phyloP scores from a whole-genome alignment of 148 eudicot species.

The Polygonum maritimum region DNA sequence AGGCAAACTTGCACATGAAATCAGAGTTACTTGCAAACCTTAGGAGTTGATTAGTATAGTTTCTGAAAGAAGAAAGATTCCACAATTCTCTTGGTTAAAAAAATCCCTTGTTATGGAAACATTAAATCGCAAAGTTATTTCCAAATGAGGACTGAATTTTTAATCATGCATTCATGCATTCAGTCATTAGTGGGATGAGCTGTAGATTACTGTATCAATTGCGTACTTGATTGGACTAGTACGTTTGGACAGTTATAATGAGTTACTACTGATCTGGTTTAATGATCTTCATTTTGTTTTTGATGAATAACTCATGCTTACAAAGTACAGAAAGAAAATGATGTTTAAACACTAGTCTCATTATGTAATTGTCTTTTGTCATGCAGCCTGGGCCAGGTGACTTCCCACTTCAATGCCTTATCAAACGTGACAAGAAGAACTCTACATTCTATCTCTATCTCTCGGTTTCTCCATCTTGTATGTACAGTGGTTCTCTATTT shows the following conservation, averaged over 20 bases:
- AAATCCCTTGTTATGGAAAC: not conserved
- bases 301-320: not conserved
- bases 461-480: conserved; percentile 63
- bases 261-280: not conserved
- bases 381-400: conserved; percentile 90
- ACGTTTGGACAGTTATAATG: not conserved
- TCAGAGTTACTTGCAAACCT: not conserved
- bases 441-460: conserved; percentile 76
- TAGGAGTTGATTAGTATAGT: not conserved
- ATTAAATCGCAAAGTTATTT: not conserved
- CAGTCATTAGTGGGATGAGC: not conserved
- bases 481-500: conserved; percentile 20
- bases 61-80: not conserved
- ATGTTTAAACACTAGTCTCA: not conserved
- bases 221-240: not conserved
- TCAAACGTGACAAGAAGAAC: conserved; percentile 80
- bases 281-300: not conserved
- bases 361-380: not conserved
- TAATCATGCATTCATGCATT: not conserved
- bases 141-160: not conserved
- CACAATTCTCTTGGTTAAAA: not conserved
- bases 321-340: not conserved
- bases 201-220: not conserved
- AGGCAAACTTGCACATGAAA: not conserved
- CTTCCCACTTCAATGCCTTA: conserved; percentile 73